Evolutionary conservation across 345 rosid genomes (phyloP).

Genomic region (Luvunga scandens): DNA sequence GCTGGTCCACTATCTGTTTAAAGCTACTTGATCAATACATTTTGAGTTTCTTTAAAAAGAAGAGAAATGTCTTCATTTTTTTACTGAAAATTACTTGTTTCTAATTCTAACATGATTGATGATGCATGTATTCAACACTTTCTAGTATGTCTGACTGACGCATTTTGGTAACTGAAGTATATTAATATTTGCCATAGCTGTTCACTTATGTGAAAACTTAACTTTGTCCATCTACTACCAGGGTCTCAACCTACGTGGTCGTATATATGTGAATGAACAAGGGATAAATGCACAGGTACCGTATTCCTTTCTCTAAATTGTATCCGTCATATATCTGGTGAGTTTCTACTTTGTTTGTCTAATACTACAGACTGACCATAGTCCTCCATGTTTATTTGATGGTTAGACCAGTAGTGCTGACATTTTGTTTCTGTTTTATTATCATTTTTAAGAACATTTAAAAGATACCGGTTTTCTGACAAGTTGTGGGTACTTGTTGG

Average conservation of each 20-base stretch:
- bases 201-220: too few species aligned
- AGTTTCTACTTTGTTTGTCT: not conserved
- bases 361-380: not conserved
- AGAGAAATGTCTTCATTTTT: not conserved
- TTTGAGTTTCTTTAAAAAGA: too few species aligned
- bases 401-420: not conserved
- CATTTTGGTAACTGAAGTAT: not conserved
- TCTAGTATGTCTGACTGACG: not conserved
- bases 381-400: not conserved
- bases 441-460: not conserved
- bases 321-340: not conserved
- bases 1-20: too few species aligned
- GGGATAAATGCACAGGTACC: conserved; percentile 97
- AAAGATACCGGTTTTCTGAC: not conserved
- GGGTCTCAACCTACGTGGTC: conserved; percentile 71
- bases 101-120: not conserved
- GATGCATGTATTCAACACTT: not conserved
- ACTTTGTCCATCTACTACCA: conserved; percentile 13
- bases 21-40: too few species aligned
- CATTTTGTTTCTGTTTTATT: not conserved
- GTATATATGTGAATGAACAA: conserved; percentile 82
- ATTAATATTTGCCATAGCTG: too few species aligned
- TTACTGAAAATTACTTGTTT: not conserved
- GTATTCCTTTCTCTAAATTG: not conserved
- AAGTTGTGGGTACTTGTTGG: not conserved